phyloP scores from a whole-genome alignment of 768 basidiomycete genomes.

The Terana coerulea region DNA sequence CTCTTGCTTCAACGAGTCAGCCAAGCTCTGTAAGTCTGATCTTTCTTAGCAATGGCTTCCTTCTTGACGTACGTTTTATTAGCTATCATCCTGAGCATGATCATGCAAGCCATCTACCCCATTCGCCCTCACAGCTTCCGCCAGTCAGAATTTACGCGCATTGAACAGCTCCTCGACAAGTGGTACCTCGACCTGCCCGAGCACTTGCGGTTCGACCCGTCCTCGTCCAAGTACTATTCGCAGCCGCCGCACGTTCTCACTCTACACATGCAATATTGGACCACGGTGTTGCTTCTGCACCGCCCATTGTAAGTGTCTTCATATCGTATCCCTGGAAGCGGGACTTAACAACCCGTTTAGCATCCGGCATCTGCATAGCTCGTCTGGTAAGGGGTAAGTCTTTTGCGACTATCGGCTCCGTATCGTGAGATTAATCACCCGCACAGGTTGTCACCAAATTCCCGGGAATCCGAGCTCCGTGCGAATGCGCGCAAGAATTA shows the following conservation, averaged over 20 bases:
- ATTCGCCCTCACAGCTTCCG: conserved; percentile 54
- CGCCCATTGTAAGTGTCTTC: conserved; percentile 65
- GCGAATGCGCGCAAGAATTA: conserved; percentile 59
- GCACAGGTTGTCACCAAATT: conserved; percentile 14
- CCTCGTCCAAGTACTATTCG: conserved; percentile 36
- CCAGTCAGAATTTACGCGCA: conserved; percentile 49
- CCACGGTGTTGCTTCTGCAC: conserved; percentile 68
- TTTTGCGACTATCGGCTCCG: not conserved
- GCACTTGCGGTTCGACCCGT: conserved; percentile 61
- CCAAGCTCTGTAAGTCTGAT: conserved; percentile 56
- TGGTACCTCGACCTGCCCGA: conserved; percentile 73
- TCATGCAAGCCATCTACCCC: conserved; percentile 70
- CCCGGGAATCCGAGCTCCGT: conserved; percentile 51
- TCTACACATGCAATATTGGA: conserved; percentile 87
- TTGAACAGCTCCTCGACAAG: conserved; percentile 64
- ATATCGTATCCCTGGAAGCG: not conserved
- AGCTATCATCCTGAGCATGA: conserved; percentile 68
- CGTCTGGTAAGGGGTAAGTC: conserved; percentile 17
- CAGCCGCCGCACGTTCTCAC: conserved; percentile 66
- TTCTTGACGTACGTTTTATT: conserved; percentile 6
- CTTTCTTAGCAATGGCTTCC: conserved; percentile 1
- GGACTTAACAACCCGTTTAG: conserved; percentile 17
- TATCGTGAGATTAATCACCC: not conserved
- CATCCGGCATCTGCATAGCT: conserved; percentile 26
- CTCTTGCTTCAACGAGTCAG: conserved; percentile 78